Evolutionary conservation across 2,329 filamentous ascomycete genomes (phyloP).

Genomic region (Arthrobotrys musiformis): DNA sequence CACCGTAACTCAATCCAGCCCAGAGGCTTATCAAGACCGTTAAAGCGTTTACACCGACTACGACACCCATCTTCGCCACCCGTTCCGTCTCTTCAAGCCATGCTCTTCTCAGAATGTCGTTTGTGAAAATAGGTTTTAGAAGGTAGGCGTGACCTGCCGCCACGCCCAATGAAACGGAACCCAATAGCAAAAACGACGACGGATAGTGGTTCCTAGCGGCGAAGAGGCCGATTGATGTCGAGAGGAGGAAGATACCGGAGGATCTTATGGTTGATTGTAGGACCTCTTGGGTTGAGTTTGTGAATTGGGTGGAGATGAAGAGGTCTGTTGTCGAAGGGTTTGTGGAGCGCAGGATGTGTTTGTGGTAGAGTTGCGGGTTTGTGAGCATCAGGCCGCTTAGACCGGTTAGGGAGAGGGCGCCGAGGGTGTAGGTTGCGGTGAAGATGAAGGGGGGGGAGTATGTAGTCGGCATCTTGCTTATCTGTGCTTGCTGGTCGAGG

Average conservation of each 20-base stretch:
- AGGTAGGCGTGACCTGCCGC: conserved; percentile 36
- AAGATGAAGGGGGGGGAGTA: conserved; percentile 52
- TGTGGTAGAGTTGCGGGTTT: conserved; percentile 43
- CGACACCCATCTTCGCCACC: conserved; percentile 37
- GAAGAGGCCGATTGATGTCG: conserved; percentile 41
- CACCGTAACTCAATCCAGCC: conserved; percentile 44
- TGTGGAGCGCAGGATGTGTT: conserved; percentile 49
- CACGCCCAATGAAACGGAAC: conserved; percentile 26
- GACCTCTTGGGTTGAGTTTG: conserved; percentile 42
- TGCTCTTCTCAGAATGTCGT: conserved; percentile 20
- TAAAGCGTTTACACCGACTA: conserved; percentile 38
- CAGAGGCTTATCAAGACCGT: conserved; percentile 28
- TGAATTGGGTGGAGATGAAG: conserved; percentile 54
- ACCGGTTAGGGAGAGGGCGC: conserved; percentile 38
- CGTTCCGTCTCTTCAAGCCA: conserved; percentile 50
- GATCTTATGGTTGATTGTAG: conserved; percentile 42
- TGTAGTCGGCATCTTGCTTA: conserved; percentile 37
- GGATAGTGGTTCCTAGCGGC: conserved; percentile 35
- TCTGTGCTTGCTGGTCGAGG: not conserved
- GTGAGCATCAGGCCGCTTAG: conserved; percentile 42
- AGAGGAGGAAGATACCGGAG: conserved; percentile 42
- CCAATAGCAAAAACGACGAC: conserved; percentile 24
- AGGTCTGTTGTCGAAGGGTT: conserved; percentile 49
- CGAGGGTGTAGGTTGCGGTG: conserved; percentile 39
- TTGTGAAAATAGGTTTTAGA: conserved; percentile 21